A percentile compares a stretch with the other conserved stretches of the same genome.
These are phyloP conservation scores for Malus domestica DNA, from an alignment of 306 rosid genomes.

Conservation along the genomic window DNA sequence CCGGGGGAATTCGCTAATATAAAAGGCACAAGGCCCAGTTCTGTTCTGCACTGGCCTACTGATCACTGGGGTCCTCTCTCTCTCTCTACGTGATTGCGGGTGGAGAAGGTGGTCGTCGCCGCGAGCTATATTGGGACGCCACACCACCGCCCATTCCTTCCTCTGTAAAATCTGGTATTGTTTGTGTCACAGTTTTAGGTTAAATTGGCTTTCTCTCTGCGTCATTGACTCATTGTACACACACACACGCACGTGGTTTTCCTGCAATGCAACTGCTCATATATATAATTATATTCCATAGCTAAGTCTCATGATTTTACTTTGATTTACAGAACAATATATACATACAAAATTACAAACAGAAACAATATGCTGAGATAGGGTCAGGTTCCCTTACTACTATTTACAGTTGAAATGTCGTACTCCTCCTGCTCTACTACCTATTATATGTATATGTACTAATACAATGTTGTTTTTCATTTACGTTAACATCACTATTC, in stretches of 20 bases:
- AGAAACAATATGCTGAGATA: not conserved
- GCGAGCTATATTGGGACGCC: slow-evolving; percentile 17
- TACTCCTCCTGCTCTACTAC: not conserved
- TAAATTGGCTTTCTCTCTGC: not conserved
- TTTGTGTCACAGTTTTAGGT: not conserved
- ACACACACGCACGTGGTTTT: slow-evolving; percentile 20
- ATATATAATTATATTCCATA: not conserved
- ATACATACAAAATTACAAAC: not conserved
- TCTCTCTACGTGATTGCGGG: slow-evolving; percentile 3
- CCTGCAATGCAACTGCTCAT: not conserved
- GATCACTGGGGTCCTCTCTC: not conserved
- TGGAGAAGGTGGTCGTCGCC: slow-evolving; percentile 13
- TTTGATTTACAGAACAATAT: not conserved
- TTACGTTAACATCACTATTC: too few species aligned
- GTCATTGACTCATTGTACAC: not conserved
- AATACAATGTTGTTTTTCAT: not conserved
- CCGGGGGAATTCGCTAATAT: slow-evolving; percentile 38
- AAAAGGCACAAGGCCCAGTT: not conserved
- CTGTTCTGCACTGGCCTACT: not conserved
- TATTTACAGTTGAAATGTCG: slow-evolving; percentile 35
- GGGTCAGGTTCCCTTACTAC: not conserved
- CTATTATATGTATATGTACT: not conserved
- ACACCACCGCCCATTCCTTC: not conserved
- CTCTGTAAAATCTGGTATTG: not conserved
- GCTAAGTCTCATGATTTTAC: not conserved